Percentiles rank a stretch among this genome's conserved stretches.
Conservation (phyloP, 768 basidiomycete genomes). For the Lactarius hatsudake region DNA sequence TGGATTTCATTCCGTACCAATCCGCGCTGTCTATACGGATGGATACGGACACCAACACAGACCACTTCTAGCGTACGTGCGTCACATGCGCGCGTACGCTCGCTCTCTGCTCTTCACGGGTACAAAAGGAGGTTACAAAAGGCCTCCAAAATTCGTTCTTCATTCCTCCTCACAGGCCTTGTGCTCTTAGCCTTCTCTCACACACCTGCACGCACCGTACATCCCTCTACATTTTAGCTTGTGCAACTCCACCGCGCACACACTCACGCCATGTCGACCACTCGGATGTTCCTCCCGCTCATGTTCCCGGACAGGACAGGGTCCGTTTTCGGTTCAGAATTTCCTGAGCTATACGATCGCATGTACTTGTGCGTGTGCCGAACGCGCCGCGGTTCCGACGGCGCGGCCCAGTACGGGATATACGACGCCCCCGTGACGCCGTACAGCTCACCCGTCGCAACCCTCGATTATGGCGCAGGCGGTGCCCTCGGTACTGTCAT, state of each 20-base stretch:
- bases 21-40: background rate
- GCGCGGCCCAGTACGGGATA: conserved; percentile 49
- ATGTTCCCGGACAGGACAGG: conserved; percentile 67
- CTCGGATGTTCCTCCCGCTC: conserved; percentile 51
- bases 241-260: conserved; percentile 16
- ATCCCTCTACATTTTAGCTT: background rate
- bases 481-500: conserved; percentile 14
- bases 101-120: background rate
- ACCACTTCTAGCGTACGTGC: background rate
- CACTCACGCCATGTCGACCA: conserved; percentile 36
- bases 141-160: background rate
- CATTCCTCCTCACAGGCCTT: background rate
- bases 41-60: background rate
- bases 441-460: conserved; percentile 39
- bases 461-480: conserved; percentile 48
- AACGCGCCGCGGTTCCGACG: conserved; percentile 42
- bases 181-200: background rate
- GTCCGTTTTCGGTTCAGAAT: conserved; percentile 51
- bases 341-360: conserved; percentile 62
- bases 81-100: background rate
- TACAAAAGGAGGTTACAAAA: conserved; percentile 17
- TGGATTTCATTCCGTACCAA: background rate
- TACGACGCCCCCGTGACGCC: conserved; percentile 35
- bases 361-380: conserved; percentile 50
- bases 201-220: background rate